Evolutionary conservation across 2,329 filamentous ascomycete species (phyloP).

Genomic region (Claviceps fusiformis): DNA sequence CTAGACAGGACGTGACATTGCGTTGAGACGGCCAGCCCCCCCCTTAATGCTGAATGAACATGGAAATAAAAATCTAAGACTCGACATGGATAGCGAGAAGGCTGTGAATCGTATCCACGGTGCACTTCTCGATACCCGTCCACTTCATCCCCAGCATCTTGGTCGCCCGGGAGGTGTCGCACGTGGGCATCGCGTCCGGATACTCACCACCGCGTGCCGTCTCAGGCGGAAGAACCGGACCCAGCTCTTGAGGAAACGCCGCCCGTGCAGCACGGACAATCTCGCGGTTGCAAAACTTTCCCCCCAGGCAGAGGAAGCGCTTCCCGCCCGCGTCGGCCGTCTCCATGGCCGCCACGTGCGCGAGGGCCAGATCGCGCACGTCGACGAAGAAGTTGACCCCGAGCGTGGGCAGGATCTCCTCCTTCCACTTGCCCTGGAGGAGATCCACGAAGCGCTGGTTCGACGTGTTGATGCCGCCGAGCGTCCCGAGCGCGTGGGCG

Average conservation of each 20-base stretch:
- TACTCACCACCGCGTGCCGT: background rate
- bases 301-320: conserved; percentile 35
- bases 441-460: conserved; percentile 35
- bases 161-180: background rate
- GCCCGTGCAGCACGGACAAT: conserved; percentile 31
- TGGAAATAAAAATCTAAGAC: background rate
- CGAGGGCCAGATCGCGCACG: conserved; percentile 40
- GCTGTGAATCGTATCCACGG: background rate
- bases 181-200: background rate
- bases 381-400: conserved; percentile 36
- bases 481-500: conserved; percentile 30
- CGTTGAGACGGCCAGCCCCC: too few species aligned
- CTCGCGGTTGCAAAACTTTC: conserved; percentile 32
- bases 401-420: conserved; percentile 23
- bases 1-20: too few species aligned
- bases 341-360: conserved; percentile 40
- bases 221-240: conserved; percentile 28
- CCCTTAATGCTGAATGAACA: too few species aligned
- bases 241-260: conserved; percentile 39
- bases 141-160: background rate
- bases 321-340: conserved; percentile 31
- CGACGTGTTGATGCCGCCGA: conserved; percentile 38
- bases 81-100: background rate
- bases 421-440: background rate
- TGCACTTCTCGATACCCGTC: conserved; percentile 1